Evolutionary conservation across 495 filamentous ascomycete species (phyloP).

Genomic region (Trichodelitschia bisporula): DNA sequence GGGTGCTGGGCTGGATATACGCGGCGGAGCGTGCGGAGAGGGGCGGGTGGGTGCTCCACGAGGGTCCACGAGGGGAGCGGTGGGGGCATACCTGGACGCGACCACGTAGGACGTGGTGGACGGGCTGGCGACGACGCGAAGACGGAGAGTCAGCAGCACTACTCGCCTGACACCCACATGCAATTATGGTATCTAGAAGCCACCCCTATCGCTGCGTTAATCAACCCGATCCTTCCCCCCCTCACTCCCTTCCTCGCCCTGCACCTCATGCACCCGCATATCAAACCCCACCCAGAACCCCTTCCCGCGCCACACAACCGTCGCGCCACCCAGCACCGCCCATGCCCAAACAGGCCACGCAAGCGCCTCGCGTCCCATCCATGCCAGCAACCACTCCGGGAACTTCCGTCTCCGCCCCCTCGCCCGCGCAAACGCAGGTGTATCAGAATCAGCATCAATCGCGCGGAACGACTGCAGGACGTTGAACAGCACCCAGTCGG

Average conservation of each 20-base stretch:
- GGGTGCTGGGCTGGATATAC: no score
- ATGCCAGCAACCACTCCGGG: constrained; percentile 49
- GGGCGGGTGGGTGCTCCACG: no score
- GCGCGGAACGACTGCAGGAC: constrained; percentile 45
- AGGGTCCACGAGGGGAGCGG: no score
- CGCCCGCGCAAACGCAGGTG: constrained; percentile 37
- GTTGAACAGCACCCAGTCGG: constrained; percentile 50
- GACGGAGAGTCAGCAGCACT: no score
- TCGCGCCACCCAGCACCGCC: constrained; percentile 63
- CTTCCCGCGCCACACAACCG: constrained; percentile 66
- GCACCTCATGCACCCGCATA: constrained; percentile 41
- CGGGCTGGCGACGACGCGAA: no score
- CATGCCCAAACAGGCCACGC: constrained; percentile 72
- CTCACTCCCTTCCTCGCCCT: neutral
- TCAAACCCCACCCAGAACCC: constrained; percentile 63
- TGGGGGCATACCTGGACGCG: no score
- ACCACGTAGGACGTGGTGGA: no score
- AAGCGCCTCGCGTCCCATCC: constrained; percentile 62
- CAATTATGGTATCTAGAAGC: no score
- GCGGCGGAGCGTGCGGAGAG: no score
- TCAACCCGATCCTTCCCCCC: no score
- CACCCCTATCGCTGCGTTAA: no score
- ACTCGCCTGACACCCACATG: no score
- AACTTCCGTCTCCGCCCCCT: constrained; percentile 19
- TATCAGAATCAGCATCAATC: constrained; percentile 45